These are phyloP conservation scores for Dysphania ambrosioides DNA, from an alignment of 148 eudicot genomes.

Conservation along the genomic window DNA sequence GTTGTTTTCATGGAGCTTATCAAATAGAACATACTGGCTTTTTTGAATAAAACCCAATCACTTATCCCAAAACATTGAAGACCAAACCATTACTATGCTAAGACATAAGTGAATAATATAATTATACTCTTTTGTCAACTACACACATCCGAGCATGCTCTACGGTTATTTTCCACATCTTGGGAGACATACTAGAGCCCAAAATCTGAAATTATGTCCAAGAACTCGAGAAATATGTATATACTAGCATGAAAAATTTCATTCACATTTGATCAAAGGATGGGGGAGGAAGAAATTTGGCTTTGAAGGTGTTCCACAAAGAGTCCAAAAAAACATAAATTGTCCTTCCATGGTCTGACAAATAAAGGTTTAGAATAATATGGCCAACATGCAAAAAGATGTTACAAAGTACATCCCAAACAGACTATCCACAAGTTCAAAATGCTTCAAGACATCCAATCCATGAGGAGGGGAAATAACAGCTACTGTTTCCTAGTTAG, in stretches of 20 bases:
- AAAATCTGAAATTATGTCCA: slow-evolving; percentile 44
- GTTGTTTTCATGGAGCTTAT: slow-evolving; percentile 64
- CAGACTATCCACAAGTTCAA: too few relatives aligned
- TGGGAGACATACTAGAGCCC: slow-evolving; percentile 77
- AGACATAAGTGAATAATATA: slow-evolving; percentile 46
- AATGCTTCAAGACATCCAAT: too few relatives aligned
- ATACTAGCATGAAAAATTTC: neutral
- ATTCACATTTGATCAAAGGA: neutral
- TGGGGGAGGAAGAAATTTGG: neutral
- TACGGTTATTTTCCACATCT: slow-evolving; percentile 69
- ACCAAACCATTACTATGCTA: slow-evolving; percentile 56
- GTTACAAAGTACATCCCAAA: too few relatives aligned
- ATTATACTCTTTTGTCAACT: slow-evolving; percentile 46
- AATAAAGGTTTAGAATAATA: too few relatives aligned
- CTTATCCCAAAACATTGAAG: slow-evolving; percentile 73
- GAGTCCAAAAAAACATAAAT: neutral
- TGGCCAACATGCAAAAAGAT: too few relatives aligned
- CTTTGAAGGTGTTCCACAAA: neutral
- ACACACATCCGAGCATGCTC: slow-evolving; percentile 73
- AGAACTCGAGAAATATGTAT: neutral
- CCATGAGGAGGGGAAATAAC: too few relatives aligned
- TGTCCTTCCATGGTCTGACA: too few relatives aligned
- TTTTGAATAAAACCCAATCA: slow-evolving; percentile 60
- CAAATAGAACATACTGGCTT: slow-evolving; percentile 46
- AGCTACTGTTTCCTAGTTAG: neutral